A percentile compares a stretch with the other conserved stretches of the same genome.
Evolutionary conservation across 331 rosid species (phyloP).

Genomic region (Rhamnella rubrinervis): DNA sequence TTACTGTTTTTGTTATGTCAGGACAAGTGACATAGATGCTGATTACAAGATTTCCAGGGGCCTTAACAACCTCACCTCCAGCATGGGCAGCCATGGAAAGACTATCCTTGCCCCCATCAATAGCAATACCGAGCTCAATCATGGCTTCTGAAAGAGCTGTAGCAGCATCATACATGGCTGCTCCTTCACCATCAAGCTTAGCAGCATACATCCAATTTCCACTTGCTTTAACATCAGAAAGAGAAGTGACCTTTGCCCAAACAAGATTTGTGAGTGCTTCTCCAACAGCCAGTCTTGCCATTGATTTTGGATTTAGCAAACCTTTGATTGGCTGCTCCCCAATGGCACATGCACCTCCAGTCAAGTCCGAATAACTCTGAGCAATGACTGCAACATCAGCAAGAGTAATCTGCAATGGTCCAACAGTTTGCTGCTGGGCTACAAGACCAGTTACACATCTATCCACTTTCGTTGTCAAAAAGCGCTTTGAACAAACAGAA

Average conservation of each 20-base stretch:
- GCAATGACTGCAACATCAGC: constrained; percentile 89
- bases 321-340: constrained; percentile 97
- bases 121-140: constrained; percentile 84
- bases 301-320: constrained; percentile 78
- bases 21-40: constrained; percentile 84
- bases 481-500: constrained; percentile 77
- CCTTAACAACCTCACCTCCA: constrained; percentile 75
- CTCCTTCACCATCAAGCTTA: constrained; percentile 90
- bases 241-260: constrained; percentile 83
- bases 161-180: constrained; percentile 90
- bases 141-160: constrained; percentile 66
- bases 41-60: constrained; percentile 85
- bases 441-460: constrained; percentile 88
- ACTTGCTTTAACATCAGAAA: constrained; percentile 90
- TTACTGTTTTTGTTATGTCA: constrained; percentile 76
- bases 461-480: constrained; percentile 76
- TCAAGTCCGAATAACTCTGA: constrained; percentile 62
- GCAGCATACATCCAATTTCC: constrained; percentile 99
- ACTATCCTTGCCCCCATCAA: constrained; percentile 92
- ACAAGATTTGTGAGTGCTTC: constrained; percentile 95
- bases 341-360: constrained; percentile 92
- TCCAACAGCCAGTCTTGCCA: constrained; percentile 93
- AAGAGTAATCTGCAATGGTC: constrained; percentile 78
- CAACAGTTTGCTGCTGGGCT: constrained; percentile 92
- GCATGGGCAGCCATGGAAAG: constrained; percentile 87